Evolutionary conservation across 176 grass and related monocot species (phyloP).

Genomic region (Olyra latifolia): DNA sequence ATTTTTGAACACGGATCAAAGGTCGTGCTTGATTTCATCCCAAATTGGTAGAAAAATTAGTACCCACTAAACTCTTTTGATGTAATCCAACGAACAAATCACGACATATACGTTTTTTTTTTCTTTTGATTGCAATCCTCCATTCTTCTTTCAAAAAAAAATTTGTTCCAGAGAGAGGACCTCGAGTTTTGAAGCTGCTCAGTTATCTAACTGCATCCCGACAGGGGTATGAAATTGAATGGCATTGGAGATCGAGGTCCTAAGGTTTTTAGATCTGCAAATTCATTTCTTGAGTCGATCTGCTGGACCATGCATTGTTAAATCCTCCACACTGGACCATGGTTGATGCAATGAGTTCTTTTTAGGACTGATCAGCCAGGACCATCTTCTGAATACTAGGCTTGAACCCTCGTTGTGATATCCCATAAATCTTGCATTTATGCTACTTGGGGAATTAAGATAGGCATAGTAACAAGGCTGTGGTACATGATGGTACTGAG

Average conservation of each 20-base stretch:
- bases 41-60: no score
- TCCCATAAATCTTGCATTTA: constrained; percentile 28
- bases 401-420: not conserved
- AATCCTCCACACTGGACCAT: not conserved
- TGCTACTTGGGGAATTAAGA: not conserved
- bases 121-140: no score
- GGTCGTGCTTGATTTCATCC: no score
- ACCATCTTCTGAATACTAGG: constrained; percentile 20
- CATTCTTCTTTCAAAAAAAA: no score
- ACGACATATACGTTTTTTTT: no score
- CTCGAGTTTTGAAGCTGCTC: not conserved
- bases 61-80: no score
- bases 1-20: no score
- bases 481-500: constrained; percentile 3
- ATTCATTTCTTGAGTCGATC: not conserved
- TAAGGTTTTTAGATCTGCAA: constrained; percentile 7
- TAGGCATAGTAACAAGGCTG: not conserved
- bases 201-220: not conserved
- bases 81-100: no score
- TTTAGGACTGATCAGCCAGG: constrained; percentile 12
- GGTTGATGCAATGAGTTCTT: not conserved
- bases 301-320: not conserved
- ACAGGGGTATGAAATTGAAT: constrained; percentile 8
- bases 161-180: not conserved
- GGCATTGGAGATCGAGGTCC: not conserved